Evolutionary conservation across 1,139 yeast species (phyloP).

Genomic region (Chernovozyma aurita): DNA sequence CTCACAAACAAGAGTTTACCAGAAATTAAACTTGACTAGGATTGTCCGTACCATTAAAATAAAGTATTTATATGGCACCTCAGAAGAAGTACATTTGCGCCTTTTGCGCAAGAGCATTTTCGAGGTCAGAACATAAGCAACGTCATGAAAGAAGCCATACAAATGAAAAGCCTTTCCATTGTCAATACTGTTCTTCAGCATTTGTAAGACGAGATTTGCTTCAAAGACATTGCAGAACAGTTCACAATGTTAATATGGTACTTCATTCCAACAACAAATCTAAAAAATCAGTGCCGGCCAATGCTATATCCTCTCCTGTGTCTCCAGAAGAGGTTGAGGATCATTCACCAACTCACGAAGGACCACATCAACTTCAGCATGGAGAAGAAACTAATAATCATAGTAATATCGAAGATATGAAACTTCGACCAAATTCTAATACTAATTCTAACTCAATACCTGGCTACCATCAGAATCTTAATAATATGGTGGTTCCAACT

Average conservation of each 20-base stretch:
- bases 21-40: too few species aligned
- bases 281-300: not conserved
- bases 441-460: not conserved
- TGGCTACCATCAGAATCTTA: too few species aligned
- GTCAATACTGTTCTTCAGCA: conserved; percentile 64
- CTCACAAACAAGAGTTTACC: too few species aligned
- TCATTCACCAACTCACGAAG: not conserved
- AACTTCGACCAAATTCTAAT: not conserved
- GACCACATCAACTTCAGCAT: too few species aligned
- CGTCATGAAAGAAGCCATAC: conserved; percentile 84
- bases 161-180: conserved; percentile 77
- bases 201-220: conserved; percentile 75
- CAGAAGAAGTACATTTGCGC: conserved; percentile 70
- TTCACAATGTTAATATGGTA: conserved; percentile 44
- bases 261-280: conserved; percentile 6
- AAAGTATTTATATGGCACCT: conserved; percentile 35
- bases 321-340: conserved; percentile 5
- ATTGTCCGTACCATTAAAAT: too few species aligned
- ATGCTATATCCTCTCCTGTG: conserved; percentile 4
- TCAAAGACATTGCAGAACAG: conserved; percentile 75
- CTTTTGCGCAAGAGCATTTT: conserved; percentile 76
- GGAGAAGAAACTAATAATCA: not conserved
- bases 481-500: not conserved
- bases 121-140: conserved; percentile 76
- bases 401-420: not conserved